Conservation (phyloP, 2,329 filamentous ascomycete genomes). For the Beauveria pseudobassiana region DNA sequence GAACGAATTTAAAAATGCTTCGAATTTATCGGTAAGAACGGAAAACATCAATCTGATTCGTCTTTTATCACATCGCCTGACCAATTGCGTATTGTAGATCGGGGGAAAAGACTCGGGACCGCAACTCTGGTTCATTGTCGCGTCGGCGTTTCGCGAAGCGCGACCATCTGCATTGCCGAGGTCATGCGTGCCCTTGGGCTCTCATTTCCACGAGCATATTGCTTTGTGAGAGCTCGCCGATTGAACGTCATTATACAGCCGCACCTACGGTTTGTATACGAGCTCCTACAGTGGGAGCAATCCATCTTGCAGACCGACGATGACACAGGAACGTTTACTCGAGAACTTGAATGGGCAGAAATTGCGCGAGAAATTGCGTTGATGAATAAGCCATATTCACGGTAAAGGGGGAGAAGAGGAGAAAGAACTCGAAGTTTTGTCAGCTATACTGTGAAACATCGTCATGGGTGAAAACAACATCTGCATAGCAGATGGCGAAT, state of each 20-base stretch:
- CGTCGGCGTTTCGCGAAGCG: conserved; percentile 89
- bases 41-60: background rate
- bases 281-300: conserved; percentile 95
- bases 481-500: background rate
- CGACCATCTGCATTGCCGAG: conserved; percentile 98
- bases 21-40: conserved; percentile 76
- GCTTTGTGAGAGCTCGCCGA: conserved; percentile 84
- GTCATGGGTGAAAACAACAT: background rate
- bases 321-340: conserved; percentile 40
- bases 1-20: conserved; percentile 80
- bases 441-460: background rate
- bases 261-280: conserved; percentile 88
- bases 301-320: conserved; percentile 49
- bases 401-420: conserved; percentile 32
- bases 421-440: background rate
- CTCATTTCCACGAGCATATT: conserved; percentile 89
- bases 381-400: conserved; percentile 91
- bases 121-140: conserved; percentile 94
- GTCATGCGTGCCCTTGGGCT: conserved; percentile 78
- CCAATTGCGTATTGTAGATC: conserved; percentile 45
- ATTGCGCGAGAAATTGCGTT: conserved; percentile 84
- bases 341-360: conserved; percentile 87
- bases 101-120: conserved; percentile 65
- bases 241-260: conserved; percentile 98
- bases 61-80: conserved; percentile 8